A percentile compares a stretch with the other conserved stretches of the same genome.
These are phyloP conservation scores for Dioscorea dumetorum DNA, from an alignment of 106 monocot species.

Conservation along the genomic window DNA sequence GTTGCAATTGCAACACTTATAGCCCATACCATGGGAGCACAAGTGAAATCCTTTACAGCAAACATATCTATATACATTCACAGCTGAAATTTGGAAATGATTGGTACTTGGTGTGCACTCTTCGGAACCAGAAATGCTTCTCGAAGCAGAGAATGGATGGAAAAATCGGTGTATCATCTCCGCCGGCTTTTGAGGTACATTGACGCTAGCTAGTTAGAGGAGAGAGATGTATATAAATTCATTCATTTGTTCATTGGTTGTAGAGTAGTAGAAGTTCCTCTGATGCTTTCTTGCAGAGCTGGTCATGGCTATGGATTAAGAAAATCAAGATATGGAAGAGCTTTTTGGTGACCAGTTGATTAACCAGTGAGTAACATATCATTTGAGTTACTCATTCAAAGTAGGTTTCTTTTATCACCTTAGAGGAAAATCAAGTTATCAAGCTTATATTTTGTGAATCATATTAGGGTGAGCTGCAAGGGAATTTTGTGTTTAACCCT, in stretches of 20 bases:
- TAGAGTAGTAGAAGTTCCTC: neutral
- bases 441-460: neutral
- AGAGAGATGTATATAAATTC: constrained; percentile 7
- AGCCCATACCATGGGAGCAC: too few species aligned
- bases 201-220: neutral
- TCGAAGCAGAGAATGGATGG: neutral
- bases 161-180: neutral
- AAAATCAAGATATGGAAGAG: neutral
- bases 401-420: neutral
- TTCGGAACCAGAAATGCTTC: neutral
- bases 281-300: neutral
- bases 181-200: neutral
- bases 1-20: neutral
- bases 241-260: constrained; percentile 12
- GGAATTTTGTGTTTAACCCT: constrained; percentile 1
- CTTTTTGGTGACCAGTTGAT: neutral
- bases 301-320: neutral
- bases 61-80: neutral
- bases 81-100: neutral
- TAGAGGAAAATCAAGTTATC: too few species aligned
- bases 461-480: neutral
- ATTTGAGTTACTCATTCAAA: neutral
- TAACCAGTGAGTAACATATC: neutral
- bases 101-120: neutral
- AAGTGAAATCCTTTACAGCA: neutral